Evolutionary conservation across 345 rosid genomes (phyloP), one percentile per base, ranked within the genome.

Genomic region (Ceriops tagal): DNA sequence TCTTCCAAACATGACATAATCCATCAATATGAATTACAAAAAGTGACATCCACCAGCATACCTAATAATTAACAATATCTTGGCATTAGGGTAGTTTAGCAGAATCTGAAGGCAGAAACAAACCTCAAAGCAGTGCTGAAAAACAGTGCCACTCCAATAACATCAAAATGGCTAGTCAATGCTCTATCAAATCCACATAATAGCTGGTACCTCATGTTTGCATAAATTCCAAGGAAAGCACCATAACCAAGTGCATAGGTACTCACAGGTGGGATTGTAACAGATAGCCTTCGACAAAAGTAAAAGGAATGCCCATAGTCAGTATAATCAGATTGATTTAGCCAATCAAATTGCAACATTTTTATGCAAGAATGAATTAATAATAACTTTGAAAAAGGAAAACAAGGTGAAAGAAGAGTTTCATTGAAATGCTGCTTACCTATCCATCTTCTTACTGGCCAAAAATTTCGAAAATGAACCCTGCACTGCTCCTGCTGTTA

Each of bases 71-170:
- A 8, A 32, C 9, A 59, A 28, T 63, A 43, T 43, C 49, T 43
- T 43, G 49, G 3, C 5, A 3, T 43, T 43, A 13, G 49, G 49
- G 49, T 43, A 13, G 49, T 13, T 37, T 43, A 43, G 49, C 5
- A 13, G 49, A 43, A 43, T 24, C 46, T 64, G 76, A 67, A 47
- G 52, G 64, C 58, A 61, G 58, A 49, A 68, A 71, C 67, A 73
- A 61, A 90, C 99, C 99, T 95, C 74, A 95, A 70, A 74, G 89
- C 91, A 6, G 96, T 90, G 84, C 92, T 81, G 55, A 95, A 87
- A 85, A 83, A 79, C 71, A 95, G 80, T n/a, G 90, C 87, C 61
- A 95, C 92, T 63, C 99, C 96, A 65, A 95, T 92, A 78, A 90
- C 99, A 77, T 95, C 99, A 77, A 95, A 95, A 82, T 88, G 92